Evolutionary conservation across 2,329 filamentous ascomycete species (phyloP).

Genomic region (Arthrobotrys conoides): DNA sequence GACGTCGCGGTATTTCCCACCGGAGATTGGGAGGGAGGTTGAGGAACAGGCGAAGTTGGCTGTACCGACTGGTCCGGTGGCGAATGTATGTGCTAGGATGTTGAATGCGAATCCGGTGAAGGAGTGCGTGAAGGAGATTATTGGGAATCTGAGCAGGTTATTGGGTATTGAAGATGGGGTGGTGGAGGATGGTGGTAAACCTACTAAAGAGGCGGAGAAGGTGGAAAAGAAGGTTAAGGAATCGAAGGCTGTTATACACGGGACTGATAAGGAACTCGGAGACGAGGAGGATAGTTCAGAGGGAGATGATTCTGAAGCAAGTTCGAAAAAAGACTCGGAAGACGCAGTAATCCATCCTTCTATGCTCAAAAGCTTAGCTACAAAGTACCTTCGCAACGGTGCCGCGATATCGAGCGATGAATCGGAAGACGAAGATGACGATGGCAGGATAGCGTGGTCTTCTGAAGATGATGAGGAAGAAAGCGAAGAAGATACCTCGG

Average conservation of each 20-base stretch:
- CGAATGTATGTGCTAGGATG: slow-evolving; percentile 72
- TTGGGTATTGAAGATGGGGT: slow-evolving; percentile 32
- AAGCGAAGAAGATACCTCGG: background rate
- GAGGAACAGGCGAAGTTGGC: slow-evolving; percentile 63
- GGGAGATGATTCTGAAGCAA: background rate
- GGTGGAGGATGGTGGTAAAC: slow-evolving; percentile 14
- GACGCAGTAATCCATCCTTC: slow-evolving; percentile 49
- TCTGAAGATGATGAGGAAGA: slow-evolving; percentile 24
- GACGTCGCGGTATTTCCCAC: slow-evolving; percentile 68
- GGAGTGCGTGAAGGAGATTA: slow-evolving; percentile 68
- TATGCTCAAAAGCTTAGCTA: slow-evolving; percentile 54
- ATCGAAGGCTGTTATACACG: slow-evolving; percentile 26
- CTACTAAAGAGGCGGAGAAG: slow-evolving; percentile 19
- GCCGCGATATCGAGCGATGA: slow-evolving; percentile 51
- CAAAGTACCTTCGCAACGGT: slow-evolving; percentile 58
- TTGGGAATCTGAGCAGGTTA: slow-evolving; percentile 57
- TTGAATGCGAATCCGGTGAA: slow-evolving; percentile 72
- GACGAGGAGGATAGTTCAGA: background rate
- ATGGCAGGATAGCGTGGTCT: slow-evolving; percentile 50
- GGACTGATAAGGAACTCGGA: background rate
- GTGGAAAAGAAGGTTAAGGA: background rate
- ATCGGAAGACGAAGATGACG: slow-evolving; percentile 38
- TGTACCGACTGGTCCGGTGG: slow-evolving; percentile 59
- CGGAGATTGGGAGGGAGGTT: slow-evolving; percentile 65
- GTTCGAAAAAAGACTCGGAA: slow-evolving; percentile 21